These are phyloP conservation scores for Nicotiana paniculata DNA, from an alignment of 257 asterid genomes.

Conservation along the genomic window DNA sequence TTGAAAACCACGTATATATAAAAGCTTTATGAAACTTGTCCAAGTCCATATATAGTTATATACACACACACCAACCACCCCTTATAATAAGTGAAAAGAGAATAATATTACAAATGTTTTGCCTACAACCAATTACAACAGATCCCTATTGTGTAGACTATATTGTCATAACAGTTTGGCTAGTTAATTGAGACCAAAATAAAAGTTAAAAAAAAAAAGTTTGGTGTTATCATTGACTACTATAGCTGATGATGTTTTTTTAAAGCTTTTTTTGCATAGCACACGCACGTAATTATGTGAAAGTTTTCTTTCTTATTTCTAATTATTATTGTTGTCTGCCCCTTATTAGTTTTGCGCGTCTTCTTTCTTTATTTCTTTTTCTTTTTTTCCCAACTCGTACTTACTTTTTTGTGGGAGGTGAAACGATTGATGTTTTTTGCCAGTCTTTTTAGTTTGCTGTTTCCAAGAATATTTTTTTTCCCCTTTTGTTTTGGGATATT, in stretches of 20 bases:
- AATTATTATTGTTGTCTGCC: conserved; percentile 79
- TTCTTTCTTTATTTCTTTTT: background rate
- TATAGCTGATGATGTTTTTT: conserved; percentile 6
- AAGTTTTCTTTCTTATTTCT: conserved; percentile 35
- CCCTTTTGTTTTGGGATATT: background rate
- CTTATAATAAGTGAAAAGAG: background rate
- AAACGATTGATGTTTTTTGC: conserved; percentile 19
- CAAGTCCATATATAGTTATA: conserved; percentile 37
- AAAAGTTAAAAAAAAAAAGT: conserved; percentile 9
- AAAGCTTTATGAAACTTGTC: conserved; percentile 32
- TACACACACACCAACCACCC: background rate
- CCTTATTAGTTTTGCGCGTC: conserved; percentile 12
- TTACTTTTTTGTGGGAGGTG: conserved; percentile 27
- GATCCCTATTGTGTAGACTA: conserved; percentile 1
- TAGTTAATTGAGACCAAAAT: background rate
- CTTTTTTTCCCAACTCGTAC: conserved; percentile 26
- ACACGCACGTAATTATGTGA: conserved; percentile 41
- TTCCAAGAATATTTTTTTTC: background rate
- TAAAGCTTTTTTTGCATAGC: conserved; percentile 7
- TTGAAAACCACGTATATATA: conserved; percentile 46
- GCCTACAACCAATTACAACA: background rate
- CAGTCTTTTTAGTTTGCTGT: conserved; percentile 29
- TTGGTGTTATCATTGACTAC: conserved; percentile 47
- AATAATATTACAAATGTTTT: background rate
- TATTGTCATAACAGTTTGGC: background rate